phyloP scores from a whole-genome alignment of 2,329 filamentous ascomycete species.

The Curvularia eragrostidis region DNA sequence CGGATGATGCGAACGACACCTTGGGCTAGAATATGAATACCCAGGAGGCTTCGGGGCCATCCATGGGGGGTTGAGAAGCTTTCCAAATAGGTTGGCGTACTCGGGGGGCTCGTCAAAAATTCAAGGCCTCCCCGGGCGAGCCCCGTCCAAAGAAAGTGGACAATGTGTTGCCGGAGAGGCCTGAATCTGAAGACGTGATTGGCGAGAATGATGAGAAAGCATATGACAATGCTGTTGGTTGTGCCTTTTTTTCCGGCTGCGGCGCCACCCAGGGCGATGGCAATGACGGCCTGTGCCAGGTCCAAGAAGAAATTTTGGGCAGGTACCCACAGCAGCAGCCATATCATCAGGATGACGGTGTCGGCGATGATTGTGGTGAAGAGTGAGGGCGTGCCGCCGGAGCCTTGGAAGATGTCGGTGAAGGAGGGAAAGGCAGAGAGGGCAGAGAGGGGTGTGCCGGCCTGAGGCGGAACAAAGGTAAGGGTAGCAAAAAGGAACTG shows the following conservation, averaged over 20 bases:
- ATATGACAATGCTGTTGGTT: slow-evolving; percentile 74
- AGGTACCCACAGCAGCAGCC: slow-evolving; percentile 86
- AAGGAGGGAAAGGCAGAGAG: slow-evolving; percentile 78
- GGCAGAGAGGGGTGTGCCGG: slow-evolving; percentile 76
- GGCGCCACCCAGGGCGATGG: slow-evolving; percentile 85
- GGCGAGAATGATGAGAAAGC: slow-evolving; percentile 69
- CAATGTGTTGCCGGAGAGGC: slow-evolving; percentile 52
- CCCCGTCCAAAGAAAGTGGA: slow-evolving; percentile 49
- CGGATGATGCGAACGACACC: slow-evolving; percentile 74
- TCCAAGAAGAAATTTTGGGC: slow-evolving; percentile 89
- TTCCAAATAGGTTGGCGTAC: slow-evolving; percentile 44
- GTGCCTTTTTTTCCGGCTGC: slow-evolving; percentile 72
- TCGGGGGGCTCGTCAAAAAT: slow-evolving; percentile 49
- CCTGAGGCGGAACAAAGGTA: slow-evolving; percentile 83
- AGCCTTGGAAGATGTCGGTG: slow-evolving; percentile 89
- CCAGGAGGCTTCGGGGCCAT: slow-evolving; percentile 72
- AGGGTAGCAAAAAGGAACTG: slow-evolving; percentile 92
- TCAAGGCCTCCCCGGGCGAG: slow-evolving; percentile 52
- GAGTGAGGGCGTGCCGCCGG: slow-evolving; percentile 83
- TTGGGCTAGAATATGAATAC: slow-evolving; percentile 77
- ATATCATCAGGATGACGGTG: slow-evolving; percentile 79
- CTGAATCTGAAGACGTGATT: slow-evolving; percentile 63
- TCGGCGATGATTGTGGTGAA: slow-evolving; percentile 86
- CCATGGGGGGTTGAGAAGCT: slow-evolving; percentile 60
- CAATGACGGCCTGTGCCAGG: slow-evolving; percentile 90